Evolutionary conservation across 805 yeast species (phyloP).

Genomic region (Yarrowia hollandica): DNA sequence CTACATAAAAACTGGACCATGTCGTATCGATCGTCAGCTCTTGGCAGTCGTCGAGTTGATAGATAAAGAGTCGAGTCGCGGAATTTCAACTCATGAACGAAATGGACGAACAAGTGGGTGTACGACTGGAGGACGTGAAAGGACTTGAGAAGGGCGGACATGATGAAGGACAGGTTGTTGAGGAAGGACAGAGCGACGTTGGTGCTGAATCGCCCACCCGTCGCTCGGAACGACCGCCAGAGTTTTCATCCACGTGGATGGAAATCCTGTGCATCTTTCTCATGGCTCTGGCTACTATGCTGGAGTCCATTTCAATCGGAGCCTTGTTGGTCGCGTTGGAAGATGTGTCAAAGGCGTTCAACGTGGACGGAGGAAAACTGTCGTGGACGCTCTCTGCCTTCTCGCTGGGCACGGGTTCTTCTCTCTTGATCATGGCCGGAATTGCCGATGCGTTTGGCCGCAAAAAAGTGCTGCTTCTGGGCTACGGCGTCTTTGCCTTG

Average conservation of each 20-base stretch:
- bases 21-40: too few species aligned
- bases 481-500: constrained; percentile 42
- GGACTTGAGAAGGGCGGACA: too few species aligned
- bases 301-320: constrained; percentile 45
- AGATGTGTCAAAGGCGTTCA: constrained; percentile 43
- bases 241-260: neutral
- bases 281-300: constrained; percentile 47
- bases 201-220: too few species aligned
- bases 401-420: constrained; percentile 48
- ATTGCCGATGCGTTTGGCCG: constrained; percentile 53
- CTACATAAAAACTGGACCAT: too few species aligned
- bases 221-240: constrained; percentile 6
- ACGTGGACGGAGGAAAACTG: constrained; percentile 45
- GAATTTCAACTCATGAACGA: too few species aligned
- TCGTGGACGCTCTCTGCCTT: constrained; percentile 50
- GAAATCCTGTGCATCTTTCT: constrained; percentile 43
- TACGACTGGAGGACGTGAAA: too few species aligned
- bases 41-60: too few species aligned
- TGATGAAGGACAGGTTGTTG: too few species aligned
- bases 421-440: constrained; percentile 48
- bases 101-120: too few species aligned
- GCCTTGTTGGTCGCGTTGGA: constrained; percentile 45
- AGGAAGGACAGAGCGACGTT: too few species aligned
- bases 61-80: too few species aligned
- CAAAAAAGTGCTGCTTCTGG: constrained; percentile 43